Evolutionary conservation across 2,329 filamentous ascomycete genomes (phyloP).

Genomic region (Mycosphaerella arachidis): DNA sequence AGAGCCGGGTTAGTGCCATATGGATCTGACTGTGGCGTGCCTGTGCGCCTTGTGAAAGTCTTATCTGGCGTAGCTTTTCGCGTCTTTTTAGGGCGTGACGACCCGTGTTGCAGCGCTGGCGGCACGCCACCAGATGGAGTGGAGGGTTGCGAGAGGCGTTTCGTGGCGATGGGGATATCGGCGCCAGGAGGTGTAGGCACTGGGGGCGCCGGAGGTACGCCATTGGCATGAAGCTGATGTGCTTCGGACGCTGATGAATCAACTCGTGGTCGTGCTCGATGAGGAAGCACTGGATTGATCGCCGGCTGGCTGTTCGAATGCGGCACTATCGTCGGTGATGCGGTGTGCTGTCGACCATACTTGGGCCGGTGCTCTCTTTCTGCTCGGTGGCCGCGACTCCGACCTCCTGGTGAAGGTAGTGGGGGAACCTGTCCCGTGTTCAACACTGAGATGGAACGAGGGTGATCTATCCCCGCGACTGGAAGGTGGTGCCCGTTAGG

Average conservation of each 20-base stretch:
- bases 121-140: constrained; percentile 27
- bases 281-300: constrained; percentile 36
- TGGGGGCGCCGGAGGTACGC: constrained; percentile 43
- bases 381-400: constrained; percentile 38
- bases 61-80: constrained; percentile 27
- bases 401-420: constrained; percentile 76
- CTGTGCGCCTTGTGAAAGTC: constrained; percentile 10
- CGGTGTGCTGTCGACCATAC: constrained; percentile 67
- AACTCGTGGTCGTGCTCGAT: constrained; percentile 33
- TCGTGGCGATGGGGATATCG: constrained; percentile 26
- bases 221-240: constrained; percentile 38
- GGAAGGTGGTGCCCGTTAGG: constrained; percentile 31
- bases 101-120: constrained; percentile 38
- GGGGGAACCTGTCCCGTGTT: constrained; percentile 74
- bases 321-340: constrained; percentile 68
- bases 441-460: constrained; percentile 73
- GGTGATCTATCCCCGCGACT: constrained; percentile 39
- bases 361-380: constrained; percentile 48
- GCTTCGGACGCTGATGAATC: constrained; percentile 42
- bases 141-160: constrained; percentile 28
- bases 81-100: constrained; percentile 22
- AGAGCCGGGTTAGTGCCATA: constrained; percentile 17
- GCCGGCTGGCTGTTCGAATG: constrained; percentile 35
- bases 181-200: constrained; percentile 52
- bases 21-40: constrained; percentile 12